phyloP scores from a whole-genome alignment of 192 early-diverging fungal genomes.

The Backusella mclennaniae region DNA sequence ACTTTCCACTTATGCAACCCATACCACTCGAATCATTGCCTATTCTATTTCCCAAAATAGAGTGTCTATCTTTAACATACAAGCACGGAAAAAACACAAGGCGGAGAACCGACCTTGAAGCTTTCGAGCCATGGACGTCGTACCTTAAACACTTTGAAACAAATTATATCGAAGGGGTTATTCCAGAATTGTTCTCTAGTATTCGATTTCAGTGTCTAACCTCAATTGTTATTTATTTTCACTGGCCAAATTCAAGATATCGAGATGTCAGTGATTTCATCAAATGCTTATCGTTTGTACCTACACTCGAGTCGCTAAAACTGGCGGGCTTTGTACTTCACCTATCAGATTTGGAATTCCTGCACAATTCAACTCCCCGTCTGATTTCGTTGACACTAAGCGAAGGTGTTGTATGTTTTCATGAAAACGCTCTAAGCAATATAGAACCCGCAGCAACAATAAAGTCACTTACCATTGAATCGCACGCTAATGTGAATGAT shows the following conservation, averaged over 20 bases:
- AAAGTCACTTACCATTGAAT: not conserved
- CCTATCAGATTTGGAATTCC: not conserved
- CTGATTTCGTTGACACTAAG: not conserved
- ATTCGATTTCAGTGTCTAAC: not conserved
- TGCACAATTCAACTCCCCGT: not conserved
- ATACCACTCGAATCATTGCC: not conserved
- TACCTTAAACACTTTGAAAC: not conserved
- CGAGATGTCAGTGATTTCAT: not conserved
- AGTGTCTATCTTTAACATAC: not conserved
- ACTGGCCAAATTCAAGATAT: slow-evolving; percentile 6
- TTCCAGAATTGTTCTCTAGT: not conserved
- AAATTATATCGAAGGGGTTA: not conserved
- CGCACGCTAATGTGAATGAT: not conserved
- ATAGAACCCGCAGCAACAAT: not conserved
- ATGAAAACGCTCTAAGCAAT: not conserved
- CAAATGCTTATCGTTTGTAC: not conserved
- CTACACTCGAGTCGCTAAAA: not conserved
- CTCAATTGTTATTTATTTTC: not conserved
- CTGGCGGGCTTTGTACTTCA: not conserved
- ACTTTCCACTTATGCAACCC: not conserved
- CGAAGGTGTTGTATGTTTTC: not conserved
- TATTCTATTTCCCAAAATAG: not conserved
- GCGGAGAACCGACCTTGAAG: not conserved
- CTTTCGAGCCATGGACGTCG: not conserved
- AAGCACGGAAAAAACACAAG: not conserved